These are phyloP conservation scores for Yarrowia porcina DNA, from an alignment of 805 yeast species.

Conservation along the genomic window DNA sequence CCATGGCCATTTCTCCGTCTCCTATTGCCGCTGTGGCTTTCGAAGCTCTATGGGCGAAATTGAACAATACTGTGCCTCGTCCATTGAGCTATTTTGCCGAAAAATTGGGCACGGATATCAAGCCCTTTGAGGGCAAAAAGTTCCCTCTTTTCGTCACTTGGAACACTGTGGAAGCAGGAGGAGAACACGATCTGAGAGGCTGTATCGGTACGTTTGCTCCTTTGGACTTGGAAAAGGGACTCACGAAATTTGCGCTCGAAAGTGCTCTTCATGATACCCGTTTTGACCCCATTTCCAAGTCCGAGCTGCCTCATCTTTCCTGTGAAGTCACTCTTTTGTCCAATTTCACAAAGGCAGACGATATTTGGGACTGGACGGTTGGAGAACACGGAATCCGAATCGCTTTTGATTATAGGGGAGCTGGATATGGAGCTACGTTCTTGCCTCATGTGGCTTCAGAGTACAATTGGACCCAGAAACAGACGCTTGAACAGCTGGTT, in stretches of 20 bases:
- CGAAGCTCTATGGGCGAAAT: constrained; percentile 39
- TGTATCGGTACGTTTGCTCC: constrained; percentile 87
- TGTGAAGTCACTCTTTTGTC: constrained; percentile 63
- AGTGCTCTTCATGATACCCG: constrained; percentile 75
- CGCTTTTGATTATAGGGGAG: constrained; percentile 44
- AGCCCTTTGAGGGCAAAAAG: constrained; percentile 29
- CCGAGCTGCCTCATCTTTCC: constrained; percentile 54
- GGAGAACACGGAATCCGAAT: constrained; percentile 82
- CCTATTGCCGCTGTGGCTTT: constrained; percentile 44
- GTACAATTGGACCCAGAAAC: constrained; percentile 72
- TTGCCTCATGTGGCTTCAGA: constrained; percentile 88
- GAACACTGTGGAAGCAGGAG: constrained; percentile 42
- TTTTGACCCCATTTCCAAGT: constrained; percentile 57
- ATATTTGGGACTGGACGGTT: constrained; percentile 68
- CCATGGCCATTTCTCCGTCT: constrained; percentile 1
- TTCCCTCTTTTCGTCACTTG: constrained; percentile 86
- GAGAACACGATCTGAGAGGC: constrained; percentile 58
- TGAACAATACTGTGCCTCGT: constrained; percentile 30
- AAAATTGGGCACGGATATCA: neutral
- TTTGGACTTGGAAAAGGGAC: constrained; percentile 53
- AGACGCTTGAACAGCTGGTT: constrained; percentile 68
- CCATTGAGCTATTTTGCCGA: constrained; percentile 28
- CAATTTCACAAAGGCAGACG: constrained; percentile 52
- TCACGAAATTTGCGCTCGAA: constrained; percentile 52
- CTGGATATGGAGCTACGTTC: constrained; percentile 67